Evolutionary conservation across 2,329 filamentous ascomycete genomes (phyloP), one percentile per base, ranked within the genome.

Genomic region (Thelonectria blattea): DNA sequence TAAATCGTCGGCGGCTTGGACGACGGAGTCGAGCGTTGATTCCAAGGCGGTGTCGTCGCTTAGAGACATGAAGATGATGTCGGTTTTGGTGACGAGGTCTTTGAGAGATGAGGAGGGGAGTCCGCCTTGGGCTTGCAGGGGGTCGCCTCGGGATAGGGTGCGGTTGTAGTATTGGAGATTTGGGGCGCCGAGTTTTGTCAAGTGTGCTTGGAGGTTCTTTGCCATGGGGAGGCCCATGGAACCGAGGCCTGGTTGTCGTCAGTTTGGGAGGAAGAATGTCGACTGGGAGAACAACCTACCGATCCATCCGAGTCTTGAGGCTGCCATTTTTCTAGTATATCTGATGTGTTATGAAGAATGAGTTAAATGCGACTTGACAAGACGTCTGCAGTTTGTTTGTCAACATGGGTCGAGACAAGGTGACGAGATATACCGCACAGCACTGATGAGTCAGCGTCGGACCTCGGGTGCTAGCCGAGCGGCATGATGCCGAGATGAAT

Each of bases 211-310:
- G 0, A 84, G 72, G 58, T 84, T 84, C 7, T 69, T 72, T 1
- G 81, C 79, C 82, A 85, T 85, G 2, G 70, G 72, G 0, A 77
- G 70, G 1, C 82, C 82, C 81, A 84, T 84, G 1, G 80, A 84
- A 1, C 82, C 81, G 0, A 84, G 75, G 4, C 82, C 82, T 72
- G 18, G 1, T 0, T 24, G 3, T n/a, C 6, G 43, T 61, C 32
- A 61, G 54, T 18, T 30, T 7, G 27, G 27, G 8, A 7, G 8
- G n/a, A 18, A 5, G 24, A 11, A 8, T 12, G 15, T 2, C 3
- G n/a, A 6, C 6, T 7, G 8, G 2, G 10, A 43, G 17, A 5
- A 20, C 3, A 45, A 52, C 46, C 17, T 5, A 62, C 60, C 60
- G 11, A 62, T 62, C 60, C 60, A 62, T 53, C 56, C 60, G 14